A percentile compares a stretch with the other conserved stretches of the same genome.
These are phyloP conservation scores for Pachyrhizus erosus DNA, from an alignment of 306 rosid genomes.

Conservation along the genomic window DNA sequence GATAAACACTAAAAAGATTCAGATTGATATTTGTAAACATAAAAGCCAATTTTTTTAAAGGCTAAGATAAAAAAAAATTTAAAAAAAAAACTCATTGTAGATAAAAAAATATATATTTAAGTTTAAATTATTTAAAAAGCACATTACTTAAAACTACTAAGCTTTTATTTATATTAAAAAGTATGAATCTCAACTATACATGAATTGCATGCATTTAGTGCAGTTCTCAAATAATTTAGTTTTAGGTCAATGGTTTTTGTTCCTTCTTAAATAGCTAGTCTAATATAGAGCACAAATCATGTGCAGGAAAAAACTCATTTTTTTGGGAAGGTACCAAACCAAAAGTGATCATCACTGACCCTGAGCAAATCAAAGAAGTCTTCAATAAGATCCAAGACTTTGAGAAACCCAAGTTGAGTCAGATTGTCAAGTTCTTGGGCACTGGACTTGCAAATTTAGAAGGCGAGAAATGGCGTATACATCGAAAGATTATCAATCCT, in stretches of 20 bases:
- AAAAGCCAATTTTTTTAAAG: too few relatives aligned
- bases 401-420: slow-evolving; percentile 25
- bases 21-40: too few relatives aligned
- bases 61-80: too few relatives aligned
- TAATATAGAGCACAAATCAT: not conserved
- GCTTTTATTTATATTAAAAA: not conserved
- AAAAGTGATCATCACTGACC: slow-evolving; percentile 44
- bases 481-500: slow-evolving; percentile 58
- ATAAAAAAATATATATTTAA: too few relatives aligned
- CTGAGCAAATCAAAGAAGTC: slow-evolving; percentile 45
- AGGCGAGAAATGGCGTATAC: slow-evolving; percentile 59
- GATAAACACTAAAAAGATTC: too few relatives aligned
- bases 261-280: not conserved
- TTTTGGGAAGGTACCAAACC: slow-evolving; percentile 29
- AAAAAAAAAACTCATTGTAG: too few relatives aligned
- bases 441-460: slow-evolving; percentile 41
- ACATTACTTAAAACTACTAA: too few relatives aligned
- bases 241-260: not conserved
- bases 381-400: slow-evolving; percentile 38
- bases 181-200: not conserved
- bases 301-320: not conserved
- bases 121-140: too few relatives aligned
- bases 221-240: not conserved
- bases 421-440: slow-evolving; percentile 1
- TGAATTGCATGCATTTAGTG: not conserved